phyloP scores from a whole-genome alignment of 176 grass and related monocot genomes.

The Cenchrus purpureus region DNA sequence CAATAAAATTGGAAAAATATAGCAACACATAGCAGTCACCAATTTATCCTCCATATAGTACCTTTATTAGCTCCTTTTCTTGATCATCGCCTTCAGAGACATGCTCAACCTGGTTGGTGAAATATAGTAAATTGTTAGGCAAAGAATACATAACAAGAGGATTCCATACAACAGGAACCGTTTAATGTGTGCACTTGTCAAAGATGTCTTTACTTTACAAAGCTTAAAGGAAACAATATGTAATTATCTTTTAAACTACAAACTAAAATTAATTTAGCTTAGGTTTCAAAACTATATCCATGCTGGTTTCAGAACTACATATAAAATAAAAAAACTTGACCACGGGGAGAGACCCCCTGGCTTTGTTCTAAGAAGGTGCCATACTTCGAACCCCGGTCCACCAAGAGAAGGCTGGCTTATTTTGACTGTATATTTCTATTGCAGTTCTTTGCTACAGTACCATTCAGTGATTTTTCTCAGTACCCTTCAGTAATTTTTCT shows the following conservation, averaged over 20 bases:
- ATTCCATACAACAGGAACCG: constrained; percentile 18
- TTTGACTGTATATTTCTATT: not conserved
- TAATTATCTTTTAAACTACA: not conserved
- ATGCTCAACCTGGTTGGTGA: constrained; percentile 72
- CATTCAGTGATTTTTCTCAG: not conserved
- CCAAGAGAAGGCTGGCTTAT: too few relatives aligned
- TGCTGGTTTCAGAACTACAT: not conserved
- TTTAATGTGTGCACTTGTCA: not conserved
- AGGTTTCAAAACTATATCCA: not conserved
- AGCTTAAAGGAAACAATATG: not conserved
- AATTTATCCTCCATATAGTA: constrained; percentile 30
- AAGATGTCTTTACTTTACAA: constrained; percentile 12
- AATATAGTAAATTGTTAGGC: constrained; percentile 5
- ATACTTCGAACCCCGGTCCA: too few relatives aligned
- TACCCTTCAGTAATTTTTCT: not conserved
- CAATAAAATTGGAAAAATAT: constrained; percentile 28
- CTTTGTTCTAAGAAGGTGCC: too few relatives aligned
- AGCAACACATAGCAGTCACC: constrained; percentile 21
- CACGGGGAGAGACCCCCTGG: too few relatives aligned
- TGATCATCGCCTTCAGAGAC: constrained; percentile 54
- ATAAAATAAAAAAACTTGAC: too few relatives aligned
- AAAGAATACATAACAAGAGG: constrained; percentile 24
- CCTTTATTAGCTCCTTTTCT: constrained; percentile 79
- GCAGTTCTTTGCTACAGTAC: not conserved
- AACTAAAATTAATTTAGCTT: not conserved